Conservation (phyloP, 2,329 filamentous ascomycete species). For the Byssoonygena ceratinophila region DNA sequence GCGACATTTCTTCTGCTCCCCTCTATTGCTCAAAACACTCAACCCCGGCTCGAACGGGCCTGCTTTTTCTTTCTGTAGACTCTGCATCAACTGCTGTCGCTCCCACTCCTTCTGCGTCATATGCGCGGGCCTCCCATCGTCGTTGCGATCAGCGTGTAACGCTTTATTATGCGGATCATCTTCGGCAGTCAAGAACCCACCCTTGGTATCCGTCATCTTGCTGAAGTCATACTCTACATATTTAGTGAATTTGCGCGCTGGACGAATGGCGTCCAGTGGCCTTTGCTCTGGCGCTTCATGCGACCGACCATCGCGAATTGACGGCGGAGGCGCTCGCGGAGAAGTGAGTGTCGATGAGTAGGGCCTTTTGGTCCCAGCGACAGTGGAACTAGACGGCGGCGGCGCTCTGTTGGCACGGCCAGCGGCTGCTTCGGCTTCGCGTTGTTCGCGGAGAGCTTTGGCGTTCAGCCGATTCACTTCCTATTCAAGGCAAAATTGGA, state of each 20-base stretch:
- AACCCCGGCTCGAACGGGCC: slow-evolving; percentile 84
- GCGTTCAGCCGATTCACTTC: slow-evolving; percentile 81
- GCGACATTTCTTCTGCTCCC: slow-evolving; percentile 60
- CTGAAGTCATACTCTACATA: slow-evolving; percentile 98
- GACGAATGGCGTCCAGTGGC: slow-evolving; percentile 49
- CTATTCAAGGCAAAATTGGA: slow-evolving; percentile 35
- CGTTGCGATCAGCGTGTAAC: slow-evolving; percentile 47
- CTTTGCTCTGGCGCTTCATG: slow-evolving; percentile 24
- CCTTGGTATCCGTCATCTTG: slow-evolving; percentile 96
- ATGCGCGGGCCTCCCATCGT: slow-evolving; percentile 62
- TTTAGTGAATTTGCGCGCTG: slow-evolving; percentile 79
- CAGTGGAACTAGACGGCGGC: slow-evolving; percentile 34
- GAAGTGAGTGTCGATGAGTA: slow-evolving; percentile 48
- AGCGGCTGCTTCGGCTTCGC: slow-evolving; percentile 53
- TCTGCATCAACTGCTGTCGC: slow-evolving; percentile 61
- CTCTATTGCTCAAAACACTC: slow-evolving; percentile 57
- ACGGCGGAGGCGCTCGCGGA: slow-evolving; percentile 43
- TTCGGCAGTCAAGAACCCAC: slow-evolving; percentile 79
- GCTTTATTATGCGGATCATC: slow-evolving; percentile 86
- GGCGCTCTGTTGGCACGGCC: slow-evolving; percentile 7
- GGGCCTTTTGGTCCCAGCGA: slow-evolving; percentile 61
- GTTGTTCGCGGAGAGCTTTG: slow-evolving; percentile 70
- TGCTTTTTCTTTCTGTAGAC: slow-evolving; percentile 59
- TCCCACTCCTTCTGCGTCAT: slow-evolving; percentile 95
- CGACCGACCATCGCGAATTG: slow-evolving; percentile 57